Percentiles rank a stretch among this genome's conserved stretches.
These are phyloP conservation scores for Vitis hybrid DNA, from an alignment of 177 flowering plant genomes.

Conservation along the genomic window DNA sequence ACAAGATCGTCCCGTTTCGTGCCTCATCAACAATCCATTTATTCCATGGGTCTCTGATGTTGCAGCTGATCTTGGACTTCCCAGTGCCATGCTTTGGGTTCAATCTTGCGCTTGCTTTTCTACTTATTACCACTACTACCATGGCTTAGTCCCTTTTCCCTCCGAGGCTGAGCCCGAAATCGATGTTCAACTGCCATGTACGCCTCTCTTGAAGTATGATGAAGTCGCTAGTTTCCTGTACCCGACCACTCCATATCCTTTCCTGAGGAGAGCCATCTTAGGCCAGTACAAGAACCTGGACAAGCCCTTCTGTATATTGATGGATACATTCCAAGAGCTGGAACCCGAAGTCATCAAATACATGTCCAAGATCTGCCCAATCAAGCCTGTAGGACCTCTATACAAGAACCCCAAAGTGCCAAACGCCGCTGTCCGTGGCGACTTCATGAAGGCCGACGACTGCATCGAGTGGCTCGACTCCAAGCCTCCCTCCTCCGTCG, in stretches of 20 bases:
- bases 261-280: slow-evolving; percentile 34
- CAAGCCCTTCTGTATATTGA: slow-evolving; percentile 53
- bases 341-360: slow-evolving; percentile 43
- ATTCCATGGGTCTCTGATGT: slow-evolving; percentile 78
- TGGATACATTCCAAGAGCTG: slow-evolving; percentile 66
- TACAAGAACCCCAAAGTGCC: slow-evolving; percentile 28
- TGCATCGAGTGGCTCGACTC: slow-evolving; percentile 66
- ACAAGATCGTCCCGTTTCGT: slow-evolving; percentile 50
- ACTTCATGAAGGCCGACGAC: slow-evolving; percentile 42
- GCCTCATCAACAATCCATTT: slow-evolving; percentile 62
- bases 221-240: slow-evolving; percentile 71
- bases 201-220: slow-evolving; percentile 51
- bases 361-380: slow-evolving; percentile 35
- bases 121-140: slow-evolving; percentile 51
- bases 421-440: slow-evolving; percentile 25
- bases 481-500: slow-evolving; percentile 48
- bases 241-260: slow-evolving; percentile 39
- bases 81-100: slow-evolving; percentile 74
- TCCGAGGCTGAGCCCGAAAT: slow-evolving; percentile 28
- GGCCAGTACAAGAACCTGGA: slow-evolving; percentile 51
- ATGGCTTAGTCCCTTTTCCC: slow-evolving; percentile 46
- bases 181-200: slow-evolving; percentile 48
- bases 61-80: slow-evolving; percentile 48
- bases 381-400: slow-evolving; percentile 71
- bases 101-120: slow-evolving; percentile 70